Evolutionary conservation across 148 eudicot genomes (phyloP).

Genomic region (Vaccinium vitisidaea): DNA sequence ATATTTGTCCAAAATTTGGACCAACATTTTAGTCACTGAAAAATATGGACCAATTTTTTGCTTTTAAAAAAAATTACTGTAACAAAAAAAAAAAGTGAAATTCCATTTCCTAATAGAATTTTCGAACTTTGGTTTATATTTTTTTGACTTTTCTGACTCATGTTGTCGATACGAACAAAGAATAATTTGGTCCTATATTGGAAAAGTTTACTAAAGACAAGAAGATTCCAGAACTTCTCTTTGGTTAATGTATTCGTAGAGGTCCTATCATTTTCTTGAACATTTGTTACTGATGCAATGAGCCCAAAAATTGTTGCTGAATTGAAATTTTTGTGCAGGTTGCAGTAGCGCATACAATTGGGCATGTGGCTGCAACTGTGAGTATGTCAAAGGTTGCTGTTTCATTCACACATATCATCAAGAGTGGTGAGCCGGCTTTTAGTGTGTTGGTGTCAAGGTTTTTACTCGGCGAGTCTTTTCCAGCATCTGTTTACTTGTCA

Average conservation of each 20-base stretch:
- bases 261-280: not conserved
- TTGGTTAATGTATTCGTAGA: not conserved
- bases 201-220: too few relatives aligned
- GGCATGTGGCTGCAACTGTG: slow-evolving; percentile 28
- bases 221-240: not conserved
- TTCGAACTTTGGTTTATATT: too few relatives aligned
- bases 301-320: not conserved
- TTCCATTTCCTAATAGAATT: too few relatives aligned
- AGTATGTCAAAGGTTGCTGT: slow-evolving; percentile 30
- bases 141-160: too few relatives aligned
- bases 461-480: slow-evolving; percentile 22
- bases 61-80: too few relatives aligned
- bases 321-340: slow-evolving; percentile 12
- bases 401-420: slow-evolving; percentile 29
- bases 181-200: too few relatives aligned
- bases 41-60: too few relatives aligned
- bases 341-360: slow-evolving; percentile 26
- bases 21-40: too few relatives aligned
- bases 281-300: not conserved
- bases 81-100: too few relatives aligned
- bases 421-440: slow-evolving; percentile 29
- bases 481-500: slow-evolving; percentile 20
- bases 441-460: slow-evolving; percentile 27
- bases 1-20: too few relatives aligned
- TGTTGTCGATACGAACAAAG: too few relatives aligned